Evolutionary conservation across 2,329 filamentous ascomycete species (phyloP).

Genomic region (Sporothrix variecibatus): DNA sequence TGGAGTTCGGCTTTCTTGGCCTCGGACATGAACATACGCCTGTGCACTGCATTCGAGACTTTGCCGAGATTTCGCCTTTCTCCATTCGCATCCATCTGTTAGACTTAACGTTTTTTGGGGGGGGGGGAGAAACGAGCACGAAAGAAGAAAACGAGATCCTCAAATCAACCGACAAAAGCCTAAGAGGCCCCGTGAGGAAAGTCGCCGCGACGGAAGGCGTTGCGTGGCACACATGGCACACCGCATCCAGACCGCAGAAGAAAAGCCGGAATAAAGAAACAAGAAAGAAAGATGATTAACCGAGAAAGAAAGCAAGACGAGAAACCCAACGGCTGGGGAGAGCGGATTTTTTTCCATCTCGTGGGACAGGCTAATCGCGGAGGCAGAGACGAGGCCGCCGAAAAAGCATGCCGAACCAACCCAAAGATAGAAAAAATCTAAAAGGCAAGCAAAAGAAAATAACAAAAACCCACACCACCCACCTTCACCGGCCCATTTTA

Average conservation of each 20-base stretch:
- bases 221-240: background rate
- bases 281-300: background rate
- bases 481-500: background rate
- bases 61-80: background rate
- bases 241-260: background rate
- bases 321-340: background rate
- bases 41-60: background rate
- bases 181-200: background rate
- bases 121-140: background rate
- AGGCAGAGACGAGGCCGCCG: background rate
- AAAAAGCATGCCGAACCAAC: too few relatives aligned
- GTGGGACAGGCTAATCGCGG: background rate
- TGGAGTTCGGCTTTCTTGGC: background rate
- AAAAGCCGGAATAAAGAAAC: too few relatives aligned
- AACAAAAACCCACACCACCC: background rate
- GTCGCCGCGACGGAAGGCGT: background rate
- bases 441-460: background rate
- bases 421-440: background rate
- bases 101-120: too few relatives aligned
- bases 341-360: slow-evolving; percentile 13
- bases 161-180: background rate
- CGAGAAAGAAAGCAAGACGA: background rate
- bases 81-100: background rate
- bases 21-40: background rate
- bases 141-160: background rate